A percentile compares a stretch with the other conserved stretches of the same genome.
Evolutionary conservation across 1,284 basidiomycete genomes (phyloP).

Genomic region (Ustilago xerochloae): DNA sequence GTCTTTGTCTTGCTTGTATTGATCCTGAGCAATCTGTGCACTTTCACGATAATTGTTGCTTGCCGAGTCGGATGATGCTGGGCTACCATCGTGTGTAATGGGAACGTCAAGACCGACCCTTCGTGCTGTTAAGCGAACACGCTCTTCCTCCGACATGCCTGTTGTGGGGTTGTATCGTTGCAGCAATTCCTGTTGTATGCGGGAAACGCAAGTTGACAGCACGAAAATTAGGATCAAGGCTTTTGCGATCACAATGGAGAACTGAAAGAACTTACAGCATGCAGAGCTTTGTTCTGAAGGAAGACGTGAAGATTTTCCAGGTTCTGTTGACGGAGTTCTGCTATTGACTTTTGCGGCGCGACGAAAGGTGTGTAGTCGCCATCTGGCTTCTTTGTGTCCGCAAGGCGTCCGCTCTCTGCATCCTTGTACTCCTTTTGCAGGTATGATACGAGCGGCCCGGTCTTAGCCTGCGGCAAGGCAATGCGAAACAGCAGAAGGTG

Average conservation of each 20-base stretch:
- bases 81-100: slow-evolving; percentile 31
- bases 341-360: slow-evolving; percentile 23
- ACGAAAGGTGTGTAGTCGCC: slow-evolving; percentile 31
- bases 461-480: slow-evolving; percentile 15
- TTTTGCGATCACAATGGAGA: background rate
- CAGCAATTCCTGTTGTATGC: slow-evolving; percentile 41
- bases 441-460: slow-evolving; percentile 31
- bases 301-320: slow-evolving; percentile 78
- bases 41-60: slow-evolving; percentile 31
- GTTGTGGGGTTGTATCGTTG: slow-evolving; percentile 82
- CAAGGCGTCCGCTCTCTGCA: background rate
- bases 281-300: slow-evolving; percentile 76
- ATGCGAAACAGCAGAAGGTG: background rate
- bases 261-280: slow-evolving; percentile 71
- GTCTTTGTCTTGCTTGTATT: slow-evolving; percentile 41
- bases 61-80: background rate
- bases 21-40: slow-evolving; percentile 42
- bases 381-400: background rate
- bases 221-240: slow-evolving; percentile 70
- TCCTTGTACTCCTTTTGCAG: slow-evolving; percentile 34
- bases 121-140: slow-evolving; percentile 82
- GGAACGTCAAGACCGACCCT: slow-evolving; percentile 78
- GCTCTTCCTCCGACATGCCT: slow-evolving; percentile 81
- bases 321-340: slow-evolving; percentile 27
- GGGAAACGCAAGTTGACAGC: slow-evolving; percentile 75